Conservation (phyloP, 2,329 filamentous ascomycete species). For the Fusarium gaditjirri region DNA sequence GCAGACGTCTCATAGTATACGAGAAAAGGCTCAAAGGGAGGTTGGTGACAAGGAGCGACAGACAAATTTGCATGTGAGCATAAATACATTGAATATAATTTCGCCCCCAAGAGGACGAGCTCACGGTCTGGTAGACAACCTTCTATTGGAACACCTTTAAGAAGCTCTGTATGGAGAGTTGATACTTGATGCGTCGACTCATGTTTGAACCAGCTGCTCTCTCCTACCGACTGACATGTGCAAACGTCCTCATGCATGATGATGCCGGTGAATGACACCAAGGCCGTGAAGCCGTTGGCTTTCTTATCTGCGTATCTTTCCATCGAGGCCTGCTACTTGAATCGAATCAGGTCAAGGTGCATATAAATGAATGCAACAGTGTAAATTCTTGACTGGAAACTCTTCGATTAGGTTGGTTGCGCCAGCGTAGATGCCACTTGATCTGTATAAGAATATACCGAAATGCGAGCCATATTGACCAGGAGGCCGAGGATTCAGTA, state of each 20-base stretch:
- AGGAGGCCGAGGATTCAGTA: background rate
- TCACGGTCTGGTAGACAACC: background rate
- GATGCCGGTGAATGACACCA: background rate
- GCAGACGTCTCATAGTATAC: background rate
- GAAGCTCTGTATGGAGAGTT: background rate
- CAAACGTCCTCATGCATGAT: background rate
- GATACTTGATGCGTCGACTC: background rate
- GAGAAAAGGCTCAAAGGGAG: background rate
- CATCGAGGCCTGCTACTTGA: conserved; percentile 2
- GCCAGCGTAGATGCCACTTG: background rate
- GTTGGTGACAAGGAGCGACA: background rate
- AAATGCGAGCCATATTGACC: background rate
- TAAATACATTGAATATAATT: background rate
- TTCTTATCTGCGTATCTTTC: background rate
- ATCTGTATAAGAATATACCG: background rate
- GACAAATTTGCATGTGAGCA: background rate
- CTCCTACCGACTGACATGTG: background rate
- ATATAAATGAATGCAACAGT: background rate
- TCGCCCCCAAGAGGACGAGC: background rate
- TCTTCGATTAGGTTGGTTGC: background rate
- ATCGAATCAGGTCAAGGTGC: background rate
- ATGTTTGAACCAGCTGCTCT: background rate
- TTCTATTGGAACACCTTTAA: background rate
- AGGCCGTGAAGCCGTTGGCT: background rate
- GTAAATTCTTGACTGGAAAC: background rate